Evolutionary conservation across 345 rosid species (phyloP), one percentile per base, ranked within the genome.

Genomic region (Rhodomyrtus tomentosa): DNA sequence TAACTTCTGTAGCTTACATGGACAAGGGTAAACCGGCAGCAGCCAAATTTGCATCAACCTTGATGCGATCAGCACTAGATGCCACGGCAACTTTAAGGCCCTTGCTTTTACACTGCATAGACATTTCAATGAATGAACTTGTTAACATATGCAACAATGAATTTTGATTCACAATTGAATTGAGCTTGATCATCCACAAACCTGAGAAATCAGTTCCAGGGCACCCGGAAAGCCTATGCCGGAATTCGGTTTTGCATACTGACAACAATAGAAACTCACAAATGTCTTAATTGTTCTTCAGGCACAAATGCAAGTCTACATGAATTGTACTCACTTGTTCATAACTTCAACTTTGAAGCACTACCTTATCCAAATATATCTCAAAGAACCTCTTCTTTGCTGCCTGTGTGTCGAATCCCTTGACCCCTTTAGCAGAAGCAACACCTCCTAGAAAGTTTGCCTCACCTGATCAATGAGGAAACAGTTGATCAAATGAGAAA

Each of bases 191-290:
- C 32, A 50, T 81, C 40, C 50, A 82, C 87, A n/a, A 84, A 96
- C 98, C 98, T 94, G 90, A 82, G 93, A 90, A 85, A 95, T 91
- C 86, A 97, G 98, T 90, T 95, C 98, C 55, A 94, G 90, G 76
- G 98, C 98, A 83, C 98, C 99, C 1, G 98, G 98, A 84, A 95
- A 97, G 84, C 99, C 98, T 83, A 97, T 94, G 73, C 98, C 98
- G 14, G 98, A 94, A 87, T 94, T 94, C 3, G 98, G 99, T 91
- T 95, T 97, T 38, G 99, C 98, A 81, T 94, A 93, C 98, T 95
- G 89, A 85, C 88, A 81, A 72, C 20, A 21, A 49, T 10, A 24
- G 88, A 83, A 50, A 74, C 59, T 81, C 72, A 24, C 42, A 36
- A n/a, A 68, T 16, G 76, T 21, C 24, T 68, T 68, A 68, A 68